A percentile compares a stretch with the other conserved stretches of the same genome.
phyloP scores from a whole-genome alignment of 441 rosid genomes.

The Syzygium syzygioides region DNA sequence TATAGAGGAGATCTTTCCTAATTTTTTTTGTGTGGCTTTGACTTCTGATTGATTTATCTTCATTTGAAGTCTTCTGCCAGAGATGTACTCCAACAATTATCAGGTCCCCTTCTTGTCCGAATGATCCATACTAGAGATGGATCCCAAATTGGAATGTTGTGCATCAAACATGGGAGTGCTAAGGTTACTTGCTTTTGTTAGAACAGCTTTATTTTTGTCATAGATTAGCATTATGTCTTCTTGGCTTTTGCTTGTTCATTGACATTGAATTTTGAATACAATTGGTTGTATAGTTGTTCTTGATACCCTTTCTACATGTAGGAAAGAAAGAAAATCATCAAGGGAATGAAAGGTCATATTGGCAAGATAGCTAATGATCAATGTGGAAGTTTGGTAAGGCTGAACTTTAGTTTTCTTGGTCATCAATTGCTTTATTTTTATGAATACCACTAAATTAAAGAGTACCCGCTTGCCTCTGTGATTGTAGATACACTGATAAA shows the following conservation, averaged over 20 bases:
- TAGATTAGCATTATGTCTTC: not conserved
- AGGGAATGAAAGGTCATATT: slow-evolving; percentile 72
- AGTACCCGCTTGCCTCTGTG: not conserved
- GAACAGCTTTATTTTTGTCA: not conserved
- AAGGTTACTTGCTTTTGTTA: slow-evolving; percentile 45
- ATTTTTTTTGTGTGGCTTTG: not conserved
- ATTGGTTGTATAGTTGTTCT: slow-evolving; percentile 1
- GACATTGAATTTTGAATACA: not conserved
- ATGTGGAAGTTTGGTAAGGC: slow-evolving; percentile 71
- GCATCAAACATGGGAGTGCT: slow-evolving; percentile 90
- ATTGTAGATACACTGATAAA: not conserved
- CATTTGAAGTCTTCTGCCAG: slow-evolving; percentile 66
- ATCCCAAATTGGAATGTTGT: slow-evolving; percentile 73
- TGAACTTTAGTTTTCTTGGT: not conserved
- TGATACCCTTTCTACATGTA: slow-evolving; percentile 13
- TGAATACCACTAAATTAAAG: not conserved
- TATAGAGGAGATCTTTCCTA: not conserved
- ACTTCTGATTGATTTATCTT: slow-evolving; percentile 12
- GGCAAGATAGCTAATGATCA: slow-evolving; percentile 65
- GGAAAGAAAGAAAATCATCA: slow-evolving; percentile 92
- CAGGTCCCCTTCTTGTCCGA: slow-evolving; percentile 79
- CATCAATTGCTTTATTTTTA: not conserved
- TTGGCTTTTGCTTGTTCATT: not conserved
- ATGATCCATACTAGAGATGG: slow-evolving; percentile 98
- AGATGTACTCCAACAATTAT: slow-evolving; percentile 66